A percentile compares a stretch with the other conserved stretches of the same genome.
These are phyloP conservation scores for Solanum pinnatisectum DNA, from an alignment of 257 asterid genomes.

Conservation along the genomic window DNA sequence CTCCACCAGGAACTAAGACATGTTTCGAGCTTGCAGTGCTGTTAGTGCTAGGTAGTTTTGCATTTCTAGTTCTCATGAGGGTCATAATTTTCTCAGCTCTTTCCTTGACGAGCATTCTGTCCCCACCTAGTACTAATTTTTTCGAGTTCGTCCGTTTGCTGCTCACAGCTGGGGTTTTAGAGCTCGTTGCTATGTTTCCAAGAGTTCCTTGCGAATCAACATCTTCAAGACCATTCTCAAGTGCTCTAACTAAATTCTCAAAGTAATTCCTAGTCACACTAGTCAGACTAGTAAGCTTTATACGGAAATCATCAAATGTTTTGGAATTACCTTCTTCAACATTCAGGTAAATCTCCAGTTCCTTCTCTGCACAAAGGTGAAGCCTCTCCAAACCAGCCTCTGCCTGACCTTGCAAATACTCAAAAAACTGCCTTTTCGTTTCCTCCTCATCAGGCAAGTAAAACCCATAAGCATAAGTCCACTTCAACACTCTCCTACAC, in stretches of 20 bases:
- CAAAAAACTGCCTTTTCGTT: neutral
- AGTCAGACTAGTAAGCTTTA: slow-evolving; percentile 2
- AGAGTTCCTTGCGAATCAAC: neutral
- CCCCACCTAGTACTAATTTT: neutral
- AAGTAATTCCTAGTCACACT: slow-evolving; percentile 4
- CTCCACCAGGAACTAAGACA: neutral
- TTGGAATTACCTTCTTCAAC: slow-evolving; percentile 4
- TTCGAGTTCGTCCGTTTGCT: neutral
- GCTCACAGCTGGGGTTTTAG: neutral
- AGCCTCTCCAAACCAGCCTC: slow-evolving; percentile 9
- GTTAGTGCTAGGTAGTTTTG: neutral
- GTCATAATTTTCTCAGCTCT: neutral
- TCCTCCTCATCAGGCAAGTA: slow-evolving; percentile 4
- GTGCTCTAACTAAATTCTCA: slow-evolving; percentile 7
- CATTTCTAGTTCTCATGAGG: neutral
- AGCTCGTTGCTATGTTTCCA: neutral
- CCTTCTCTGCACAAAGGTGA: slow-evolving; percentile 7
- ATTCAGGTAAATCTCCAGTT: slow-evolving; percentile 5
- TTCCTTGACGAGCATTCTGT: neutral
- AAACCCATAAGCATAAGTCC: slow-evolving; percentile 11
- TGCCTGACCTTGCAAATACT: slow-evolving; percentile 3
- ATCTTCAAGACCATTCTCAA: slow-evolving; percentile 8
- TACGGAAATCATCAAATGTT: slow-evolving; percentile 3
- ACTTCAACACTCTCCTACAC: slow-evolving; percentile 3
- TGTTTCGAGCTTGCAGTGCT: neutral